phyloP scores from a whole-genome alignment of 2,329 filamentous ascomycete genomes.

The Aspergillus sp. region DNA sequence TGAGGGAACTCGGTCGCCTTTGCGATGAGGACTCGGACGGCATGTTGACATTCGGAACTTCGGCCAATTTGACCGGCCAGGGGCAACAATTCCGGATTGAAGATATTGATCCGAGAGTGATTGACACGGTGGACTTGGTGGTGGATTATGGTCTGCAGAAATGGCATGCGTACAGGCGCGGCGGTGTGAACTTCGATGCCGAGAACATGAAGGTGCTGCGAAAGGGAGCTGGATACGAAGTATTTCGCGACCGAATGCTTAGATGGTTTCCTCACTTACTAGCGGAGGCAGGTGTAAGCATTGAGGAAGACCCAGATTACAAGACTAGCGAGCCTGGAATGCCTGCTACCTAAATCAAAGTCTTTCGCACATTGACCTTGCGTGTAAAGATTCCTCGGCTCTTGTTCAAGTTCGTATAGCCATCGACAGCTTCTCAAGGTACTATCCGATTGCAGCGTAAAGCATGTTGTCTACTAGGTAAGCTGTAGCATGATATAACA shows the following conservation, averaged over 20 bases:
- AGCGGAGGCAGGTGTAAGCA: no score
- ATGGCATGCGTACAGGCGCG: background rate
- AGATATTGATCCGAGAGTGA: conserved; percentile 15
- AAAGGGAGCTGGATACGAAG: background rate
- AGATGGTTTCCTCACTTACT: no score
- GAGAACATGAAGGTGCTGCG: background rate
- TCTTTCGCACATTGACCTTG: no score
- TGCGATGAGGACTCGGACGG: conserved; percentile 2
- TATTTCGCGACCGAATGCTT: background rate
- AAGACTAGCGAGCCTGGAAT: no score
- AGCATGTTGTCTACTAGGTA: no score
- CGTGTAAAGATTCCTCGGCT: no score
- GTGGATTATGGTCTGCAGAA: background rate
- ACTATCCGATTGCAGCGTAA: no score
- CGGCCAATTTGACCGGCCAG: conserved; percentile 16
- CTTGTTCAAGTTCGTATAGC: no score
- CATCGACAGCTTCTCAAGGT: no score
- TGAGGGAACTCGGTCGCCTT: conserved; percentile 9
- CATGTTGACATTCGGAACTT: conserved; percentile 14
- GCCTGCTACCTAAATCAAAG: no score
- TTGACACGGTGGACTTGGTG: background rate
- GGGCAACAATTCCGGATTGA: conserved; percentile 18
- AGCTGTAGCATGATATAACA: no score
- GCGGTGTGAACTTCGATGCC: background rate
- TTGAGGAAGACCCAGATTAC: no score